Evolutionary conservation across 2,329 filamentous ascomycete genomes (phyloP).

Genomic region (Hysterium pulicare): DNA sequence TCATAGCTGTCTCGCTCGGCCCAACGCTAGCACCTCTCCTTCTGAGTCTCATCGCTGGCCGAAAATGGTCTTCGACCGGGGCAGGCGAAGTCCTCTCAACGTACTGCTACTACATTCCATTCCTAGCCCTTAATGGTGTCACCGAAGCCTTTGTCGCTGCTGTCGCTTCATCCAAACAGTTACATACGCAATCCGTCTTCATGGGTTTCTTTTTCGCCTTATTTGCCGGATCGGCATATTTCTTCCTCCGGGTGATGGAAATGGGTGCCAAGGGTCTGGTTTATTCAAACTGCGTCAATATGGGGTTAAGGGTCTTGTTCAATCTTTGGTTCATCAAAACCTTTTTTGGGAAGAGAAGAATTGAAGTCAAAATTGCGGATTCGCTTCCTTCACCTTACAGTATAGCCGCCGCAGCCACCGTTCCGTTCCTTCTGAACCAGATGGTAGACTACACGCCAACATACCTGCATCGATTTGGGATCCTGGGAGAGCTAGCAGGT

Average conservation of each 20-base stretch:
- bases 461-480: slow-evolving; percentile 32
- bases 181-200: slow-evolving; percentile 74
- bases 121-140: slow-evolving; percentile 87
- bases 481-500: slow-evolving; percentile 41
- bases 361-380: slow-evolving; percentile 16
- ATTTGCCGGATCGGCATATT: slow-evolving; percentile 71
- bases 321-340: slow-evolving; percentile 67
- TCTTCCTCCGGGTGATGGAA: slow-evolving; percentile 66
- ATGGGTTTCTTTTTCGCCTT: slow-evolving; percentile 78
- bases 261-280: slow-evolving; percentile 80
- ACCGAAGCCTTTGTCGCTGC: slow-evolving; percentile 90
- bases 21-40: slow-evolving; percentile 72
- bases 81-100: slow-evolving; percentile 70
- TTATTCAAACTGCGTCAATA: slow-evolving; percentile 83
- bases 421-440: slow-evolving; percentile 36
- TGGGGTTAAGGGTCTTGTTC: slow-evolving; percentile 81
- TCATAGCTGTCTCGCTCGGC: slow-evolving; percentile 66
- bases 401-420: slow-evolving; percentile 33
- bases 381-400: slow-evolving; percentile 24
- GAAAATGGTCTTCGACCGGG: slow-evolving; percentile 69
- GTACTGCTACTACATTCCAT: slow-evolving; percentile 91
- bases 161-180: slow-evolving; percentile 70
- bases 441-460: slow-evolving; percentile 8
- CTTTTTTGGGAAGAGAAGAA: slow-evolving; percentile 22
- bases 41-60: slow-evolving; percentile 71